A percentile compares a stretch with the other conserved stretches of the same genome.
phyloP scores from a whole-genome alignment of 768 basidiomycete species.

The Porphyrellus cyaneotinctus region DNA sequence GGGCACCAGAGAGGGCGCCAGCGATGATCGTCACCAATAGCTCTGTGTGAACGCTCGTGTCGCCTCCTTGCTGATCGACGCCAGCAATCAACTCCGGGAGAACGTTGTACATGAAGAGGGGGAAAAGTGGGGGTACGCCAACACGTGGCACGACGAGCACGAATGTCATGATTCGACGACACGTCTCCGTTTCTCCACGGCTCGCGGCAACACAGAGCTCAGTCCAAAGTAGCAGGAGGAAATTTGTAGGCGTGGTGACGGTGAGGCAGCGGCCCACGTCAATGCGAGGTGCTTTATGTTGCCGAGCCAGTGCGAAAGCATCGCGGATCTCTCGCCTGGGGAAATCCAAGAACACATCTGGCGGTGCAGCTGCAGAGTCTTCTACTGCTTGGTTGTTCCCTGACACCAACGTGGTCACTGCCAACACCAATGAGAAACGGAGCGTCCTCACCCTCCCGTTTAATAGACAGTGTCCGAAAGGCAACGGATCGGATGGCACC shows the following conservation, averaged over 20 bases:
- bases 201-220: conserved; percentile 53
- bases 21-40: conserved; percentile 62
- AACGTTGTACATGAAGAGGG: conserved; percentile 67
- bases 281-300: conserved; percentile 59
- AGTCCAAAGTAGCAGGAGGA: conserved; percentile 65
- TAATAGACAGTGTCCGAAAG: conserved; percentile 35
- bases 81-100: conserved; percentile 53
- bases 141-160: conserved; percentile 61
- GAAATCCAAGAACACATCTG: conserved; percentile 47
- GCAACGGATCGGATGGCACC: conserved; percentile 39
- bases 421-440: neutral
- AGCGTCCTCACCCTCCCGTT: conserved; percentile 34
- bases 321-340: conserved; percentile 54
- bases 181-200: conserved; percentile 57
- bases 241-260: conserved; percentile 52
- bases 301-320: conserved; percentile 53
- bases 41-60: conserved; percentile 56
- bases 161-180: conserved; percentile 63
- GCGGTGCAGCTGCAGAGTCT: conserved; percentile 20
- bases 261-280: conserved; percentile 67
- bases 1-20: conserved; percentile 59
- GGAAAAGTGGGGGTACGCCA: conserved; percentile 58
- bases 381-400: conserved; percentile 19
- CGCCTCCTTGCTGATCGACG: conserved; percentile 51
- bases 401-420: neutral